These are phyloP conservation scores for Metschnikowia lochheadii DNA, from an alignment of 805 yeast genomes.

Conservation along the genomic window DNA sequence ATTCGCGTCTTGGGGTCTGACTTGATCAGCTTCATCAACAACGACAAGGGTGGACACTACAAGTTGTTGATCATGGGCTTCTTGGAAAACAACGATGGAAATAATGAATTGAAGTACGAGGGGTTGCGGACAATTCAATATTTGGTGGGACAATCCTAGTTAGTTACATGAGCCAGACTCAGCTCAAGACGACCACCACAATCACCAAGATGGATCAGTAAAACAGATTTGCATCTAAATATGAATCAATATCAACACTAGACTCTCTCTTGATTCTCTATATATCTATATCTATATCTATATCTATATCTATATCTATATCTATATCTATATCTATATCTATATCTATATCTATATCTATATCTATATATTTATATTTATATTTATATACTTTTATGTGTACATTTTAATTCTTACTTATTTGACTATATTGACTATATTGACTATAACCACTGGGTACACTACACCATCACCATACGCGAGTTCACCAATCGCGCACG, in stretches of 20 bases:
- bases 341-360: background rate
- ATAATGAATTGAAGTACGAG: slow-evolving; percentile 87
- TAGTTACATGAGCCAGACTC: background rate
- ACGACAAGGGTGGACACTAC: slow-evolving; percentile 47
- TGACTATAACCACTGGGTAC: background rate
- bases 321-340: too few species aligned
- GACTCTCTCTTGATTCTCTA: background rate
- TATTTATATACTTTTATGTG: too few species aligned
- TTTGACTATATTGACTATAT: too few species aligned
- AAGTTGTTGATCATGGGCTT: slow-evolving; percentile 82
- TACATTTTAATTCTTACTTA: too few species aligned
- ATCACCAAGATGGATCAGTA: too few species aligned
- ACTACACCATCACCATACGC: background rate
- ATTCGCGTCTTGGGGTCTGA: slow-evolving; percentile 39
- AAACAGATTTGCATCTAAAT: background rate
- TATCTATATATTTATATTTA: too few species aligned
- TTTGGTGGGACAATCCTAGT: slow-evolving; percentile 66
- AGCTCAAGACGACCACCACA: too few species aligned
- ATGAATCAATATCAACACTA: background rate
- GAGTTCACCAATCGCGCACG: background rate
- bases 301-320: background rate
- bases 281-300: background rate
- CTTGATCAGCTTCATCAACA: slow-evolving; percentile 32
- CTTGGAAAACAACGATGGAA: slow-evolving; percentile 62
- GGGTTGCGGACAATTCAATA: slow-evolving; percentile 95